Conservation (phyloP, 768 basidiomycete genomes). For the Suillus americanus region DNA sequence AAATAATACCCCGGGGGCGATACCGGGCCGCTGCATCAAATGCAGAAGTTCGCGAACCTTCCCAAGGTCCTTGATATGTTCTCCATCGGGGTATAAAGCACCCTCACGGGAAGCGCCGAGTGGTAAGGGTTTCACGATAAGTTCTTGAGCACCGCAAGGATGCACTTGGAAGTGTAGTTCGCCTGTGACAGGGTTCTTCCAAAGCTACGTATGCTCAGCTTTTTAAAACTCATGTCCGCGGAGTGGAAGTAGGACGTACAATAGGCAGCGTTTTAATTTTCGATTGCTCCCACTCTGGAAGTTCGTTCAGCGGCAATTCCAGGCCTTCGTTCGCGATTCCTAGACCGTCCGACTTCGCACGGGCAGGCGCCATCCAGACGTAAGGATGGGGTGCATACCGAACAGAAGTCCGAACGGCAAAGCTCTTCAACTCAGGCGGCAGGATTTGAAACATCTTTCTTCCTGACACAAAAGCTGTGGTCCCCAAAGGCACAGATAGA, state of each 20-base stretch:
- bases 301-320: constrained; percentile 63
- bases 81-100: constrained; percentile 83
- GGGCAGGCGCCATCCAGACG: constrained; percentile 85
- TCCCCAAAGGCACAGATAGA: constrained; percentile 78
- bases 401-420: constrained; percentile 76
- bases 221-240: background rate
- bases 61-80: constrained; percentile 68
- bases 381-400: constrained; percentile 86
- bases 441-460: constrained; percentile 83
- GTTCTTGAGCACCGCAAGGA: constrained; percentile 68
- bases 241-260: constrained; percentile 30
- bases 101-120: constrained; percentile 53
- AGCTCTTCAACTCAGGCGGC: constrained; percentile 66
- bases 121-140: constrained; percentile 75
- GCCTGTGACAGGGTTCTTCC: constrained; percentile 91
- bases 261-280: constrained; percentile 74
- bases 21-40: constrained; percentile 86
- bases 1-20: constrained; percentile 62
- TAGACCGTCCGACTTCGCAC: constrained; percentile 73
- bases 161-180: constrained; percentile 88
- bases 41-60: constrained; percentile 75
- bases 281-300: constrained; percentile 81
- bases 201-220: constrained; percentile 46
- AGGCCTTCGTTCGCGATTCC: constrained; percentile 79
- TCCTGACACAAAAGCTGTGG: constrained; percentile 82